Percentiles rank a stretch among this genome's conserved stretches.
Conservation (phyloP, 257 asterid genomes). For the Echites panduratus region DNA sequence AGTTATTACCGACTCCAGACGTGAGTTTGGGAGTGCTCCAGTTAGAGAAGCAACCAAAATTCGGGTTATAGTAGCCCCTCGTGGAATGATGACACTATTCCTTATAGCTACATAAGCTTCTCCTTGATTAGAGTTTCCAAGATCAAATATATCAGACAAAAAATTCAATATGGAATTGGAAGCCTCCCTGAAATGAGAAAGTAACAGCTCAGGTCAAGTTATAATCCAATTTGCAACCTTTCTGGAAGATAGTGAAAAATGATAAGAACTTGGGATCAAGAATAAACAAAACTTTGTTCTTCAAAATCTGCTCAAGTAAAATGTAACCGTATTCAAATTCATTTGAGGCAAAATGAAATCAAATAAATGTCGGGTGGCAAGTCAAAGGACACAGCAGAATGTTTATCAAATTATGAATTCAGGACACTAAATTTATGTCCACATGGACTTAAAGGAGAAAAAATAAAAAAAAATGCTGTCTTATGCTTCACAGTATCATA, state of each 20-base stretch:
- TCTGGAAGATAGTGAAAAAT: too few species aligned
- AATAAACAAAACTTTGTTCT: neutral
- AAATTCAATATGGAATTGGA: conserved; percentile 83
- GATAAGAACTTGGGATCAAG: neutral
- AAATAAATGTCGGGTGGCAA: neutral
- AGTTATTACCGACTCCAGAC: conserved; percentile 70
- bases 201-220: neutral
- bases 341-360: neutral
- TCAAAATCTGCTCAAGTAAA: neutral
- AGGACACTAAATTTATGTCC: neutral
- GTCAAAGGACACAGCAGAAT: neutral
- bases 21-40: conserved; percentile 93
- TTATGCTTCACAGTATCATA: neutral
- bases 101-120: conserved; percentile 56
- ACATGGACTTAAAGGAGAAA: neutral
- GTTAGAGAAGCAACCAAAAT: conserved; percentile 78
- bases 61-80: conserved; percentile 71
- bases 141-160: conserved; percentile 75
- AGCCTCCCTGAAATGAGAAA: conserved; percentile 70
- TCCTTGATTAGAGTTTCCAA: conserved; percentile 63
- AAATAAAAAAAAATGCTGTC: neutral
- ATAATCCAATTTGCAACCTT: neutral
- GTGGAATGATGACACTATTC: conserved; percentile 71
- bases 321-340: neutral
- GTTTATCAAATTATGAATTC: neutral